phyloP scores from a whole-genome alignment of 768 basidiomycete species.

The Kwoniella dendrophila region DNA sequence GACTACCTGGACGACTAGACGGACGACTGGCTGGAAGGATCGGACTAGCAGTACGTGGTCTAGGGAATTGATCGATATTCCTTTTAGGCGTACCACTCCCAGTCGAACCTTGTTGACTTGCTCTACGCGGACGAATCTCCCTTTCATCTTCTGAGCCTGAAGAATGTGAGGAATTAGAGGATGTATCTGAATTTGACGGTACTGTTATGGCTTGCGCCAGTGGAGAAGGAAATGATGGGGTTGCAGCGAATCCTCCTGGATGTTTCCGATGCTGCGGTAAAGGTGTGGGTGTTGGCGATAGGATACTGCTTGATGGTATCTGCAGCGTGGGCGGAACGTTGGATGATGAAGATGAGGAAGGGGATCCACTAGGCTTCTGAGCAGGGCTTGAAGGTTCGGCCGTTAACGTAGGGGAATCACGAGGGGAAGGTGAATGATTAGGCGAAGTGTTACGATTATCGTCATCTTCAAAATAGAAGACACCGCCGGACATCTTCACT shows the following conservation, averaged over 20 bases:
- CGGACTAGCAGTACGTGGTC: conserved; percentile 34
- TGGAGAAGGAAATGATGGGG: conserved; percentile 48
- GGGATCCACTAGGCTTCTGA: neutral
- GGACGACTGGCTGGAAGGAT: conserved; percentile 22
- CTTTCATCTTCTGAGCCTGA: conserved; percentile 35
- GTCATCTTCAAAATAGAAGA: conserved; percentile 48
- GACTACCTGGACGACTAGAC: conserved; percentile 17
- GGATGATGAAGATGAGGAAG: neutral
- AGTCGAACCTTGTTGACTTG: conserved; percentile 24
- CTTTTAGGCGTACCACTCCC: conserved; percentile 38
- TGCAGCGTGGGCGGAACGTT: conserved; percentile 13
- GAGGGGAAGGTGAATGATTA: conserved; percentile 30
- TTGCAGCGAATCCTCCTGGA: conserved; percentile 40
- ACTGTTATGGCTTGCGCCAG: conserved; percentile 48
- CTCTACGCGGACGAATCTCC: conserved; percentile 12
- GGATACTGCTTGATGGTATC: conserved; percentile 20
- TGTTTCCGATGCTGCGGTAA: conserved; percentile 36
- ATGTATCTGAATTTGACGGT: conserved; percentile 39
- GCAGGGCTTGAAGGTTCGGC: conserved; percentile 4
- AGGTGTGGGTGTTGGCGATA: conserved; percentile 31
- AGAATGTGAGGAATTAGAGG: conserved; percentile 42
- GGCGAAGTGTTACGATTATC: conserved; percentile 20
- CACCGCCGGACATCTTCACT: conserved; percentile 36
- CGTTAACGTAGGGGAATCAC: conserved; percentile 13
- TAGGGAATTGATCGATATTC: conserved; percentile 17